A percentile compares a stretch with the other conserved stretches of the same genome.
phyloP scores from a whole-genome alignment of 345 rosid species.

The Physaria fendleri region DNA sequence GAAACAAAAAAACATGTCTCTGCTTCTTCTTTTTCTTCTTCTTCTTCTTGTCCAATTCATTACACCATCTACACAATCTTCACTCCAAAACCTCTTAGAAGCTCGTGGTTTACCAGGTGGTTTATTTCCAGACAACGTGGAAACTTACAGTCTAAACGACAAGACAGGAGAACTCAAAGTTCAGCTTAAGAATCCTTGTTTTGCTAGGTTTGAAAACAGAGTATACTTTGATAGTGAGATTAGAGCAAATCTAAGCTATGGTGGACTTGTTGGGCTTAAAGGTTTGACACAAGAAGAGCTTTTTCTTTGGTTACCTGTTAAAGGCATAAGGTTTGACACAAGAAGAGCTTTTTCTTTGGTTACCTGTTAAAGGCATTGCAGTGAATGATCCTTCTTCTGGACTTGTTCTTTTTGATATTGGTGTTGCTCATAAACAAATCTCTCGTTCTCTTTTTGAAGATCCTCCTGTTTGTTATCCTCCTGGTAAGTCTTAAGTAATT shows the following conservation, averaged over 20 bases:
- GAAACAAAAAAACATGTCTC: conserved; percentile 28
- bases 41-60: conserved; percentile 20
- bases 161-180: conserved; percentile 57
- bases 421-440: conserved; percentile 72
- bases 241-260: conserved; percentile 74
- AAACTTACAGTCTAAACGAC: conserved; percentile 47
- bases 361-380: conserved; percentile 70
- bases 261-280: conserved; percentile 70
- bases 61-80: conserved; percentile 23
- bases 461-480: conserved; percentile 75
- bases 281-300: too few species aligned
- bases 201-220: conserved; percentile 67
- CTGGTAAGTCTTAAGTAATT: too few species aligned
- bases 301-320: too few species aligned
- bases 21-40: conserved; percentile 32
- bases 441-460: conserved; percentile 84
- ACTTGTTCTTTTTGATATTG: conserved; percentile 71
- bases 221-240: conserved; percentile 63
- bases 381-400: conserved; percentile 82
- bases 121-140: conserved; percentile 61
- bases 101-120: conserved; percentile 84
- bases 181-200: conserved; percentile 54
- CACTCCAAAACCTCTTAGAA: conserved; percentile 53
- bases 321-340: too few species aligned
- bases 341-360: conserved; percentile 83